Evolutionary conservation across 768 basidiomycete species (phyloP).

Genomic region (Mrakia blollopis): DNA sequence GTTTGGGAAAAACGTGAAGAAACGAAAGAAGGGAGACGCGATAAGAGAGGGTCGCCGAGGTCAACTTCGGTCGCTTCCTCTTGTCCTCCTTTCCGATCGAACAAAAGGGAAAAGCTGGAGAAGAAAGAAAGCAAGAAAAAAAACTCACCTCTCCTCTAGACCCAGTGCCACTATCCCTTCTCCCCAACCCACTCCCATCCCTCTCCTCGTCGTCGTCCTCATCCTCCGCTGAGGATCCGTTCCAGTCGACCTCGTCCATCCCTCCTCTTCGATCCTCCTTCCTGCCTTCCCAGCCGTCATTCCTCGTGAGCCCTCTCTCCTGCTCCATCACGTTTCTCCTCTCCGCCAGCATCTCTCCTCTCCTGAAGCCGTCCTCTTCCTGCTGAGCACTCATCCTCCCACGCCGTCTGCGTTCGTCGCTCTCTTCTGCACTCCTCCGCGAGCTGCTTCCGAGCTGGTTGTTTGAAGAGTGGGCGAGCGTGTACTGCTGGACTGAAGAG

Average conservation of each 20-base stretch:
- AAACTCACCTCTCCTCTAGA: neutral
- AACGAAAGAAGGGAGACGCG: neutral
- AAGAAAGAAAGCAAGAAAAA: neutral
- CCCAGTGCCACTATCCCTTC: neutral
- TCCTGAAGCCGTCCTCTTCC: neutral
- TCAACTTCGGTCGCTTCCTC: neutral
- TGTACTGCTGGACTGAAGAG: neutral
- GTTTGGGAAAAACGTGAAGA: neutral
- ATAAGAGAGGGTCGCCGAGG: too few species aligned
- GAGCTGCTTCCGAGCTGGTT: conserved; percentile 1
- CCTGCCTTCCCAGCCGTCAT: neutral
- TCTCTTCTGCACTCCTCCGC: neutral
- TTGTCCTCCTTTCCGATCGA: too few species aligned
- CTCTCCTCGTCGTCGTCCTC: neutral
- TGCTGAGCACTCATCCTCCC: neutral
- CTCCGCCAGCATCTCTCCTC: neutral
- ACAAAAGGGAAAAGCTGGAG: neutral
- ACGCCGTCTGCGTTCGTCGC: neutral
- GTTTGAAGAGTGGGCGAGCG: neutral
- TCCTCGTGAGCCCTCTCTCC: neutral
- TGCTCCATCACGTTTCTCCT: neutral
- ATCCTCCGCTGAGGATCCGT: neutral
- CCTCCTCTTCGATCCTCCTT: neutral
- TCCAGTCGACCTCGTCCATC: neutral
- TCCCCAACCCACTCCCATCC: neutral